These are phyloP conservation scores for Acanthamoeba lenticulata DNA, from an alignment of 208 protist genomes.

Conservation along the genomic window DNA sequence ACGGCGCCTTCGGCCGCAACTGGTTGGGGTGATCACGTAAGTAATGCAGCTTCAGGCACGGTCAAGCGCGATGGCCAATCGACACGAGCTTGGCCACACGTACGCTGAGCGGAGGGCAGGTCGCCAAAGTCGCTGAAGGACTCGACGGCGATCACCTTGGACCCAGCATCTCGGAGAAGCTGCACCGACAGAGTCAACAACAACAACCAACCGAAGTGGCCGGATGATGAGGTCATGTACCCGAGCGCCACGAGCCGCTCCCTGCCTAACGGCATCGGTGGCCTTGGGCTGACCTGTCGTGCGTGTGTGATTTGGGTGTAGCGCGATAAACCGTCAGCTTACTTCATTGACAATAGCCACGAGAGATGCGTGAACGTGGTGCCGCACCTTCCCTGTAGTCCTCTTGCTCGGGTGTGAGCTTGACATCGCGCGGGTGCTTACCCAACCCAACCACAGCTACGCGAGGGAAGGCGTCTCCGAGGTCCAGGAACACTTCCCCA, in stretches of 20 bases:
- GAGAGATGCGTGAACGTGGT: not conserved
- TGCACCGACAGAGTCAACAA: no score
- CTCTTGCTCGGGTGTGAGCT: not conserved
- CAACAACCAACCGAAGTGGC: not conserved
- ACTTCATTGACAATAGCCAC: no score
- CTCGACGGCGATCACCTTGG: not conserved
- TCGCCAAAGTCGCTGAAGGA: not conserved
- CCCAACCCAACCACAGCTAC: conserved; percentile 18
- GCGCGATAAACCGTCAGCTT: no score
- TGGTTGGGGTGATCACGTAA: no score
- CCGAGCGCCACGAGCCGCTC: not conserved
- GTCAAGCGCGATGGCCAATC: not conserved
- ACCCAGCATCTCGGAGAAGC: not conserved
- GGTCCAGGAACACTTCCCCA: conserved; percentile 3
- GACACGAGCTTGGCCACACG: not conserved
- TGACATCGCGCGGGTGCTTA: conserved; percentile 13
- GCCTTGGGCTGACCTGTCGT: not conserved
- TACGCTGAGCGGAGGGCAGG: not conserved
- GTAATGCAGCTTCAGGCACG: no score
- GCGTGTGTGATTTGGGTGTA: no score
- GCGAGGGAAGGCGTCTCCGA: not conserved
- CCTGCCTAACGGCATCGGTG: conserved; percentile 13
- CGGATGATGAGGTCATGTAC: not conserved
- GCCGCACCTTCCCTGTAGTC: conserved; percentile 16
- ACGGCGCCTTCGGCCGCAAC: not conserved